Evolutionary conservation across 2,329 filamentous ascomycete genomes (phyloP), one percentile per base, ranked within the genome.

Genomic region (Arthroderma sp.): DNA sequence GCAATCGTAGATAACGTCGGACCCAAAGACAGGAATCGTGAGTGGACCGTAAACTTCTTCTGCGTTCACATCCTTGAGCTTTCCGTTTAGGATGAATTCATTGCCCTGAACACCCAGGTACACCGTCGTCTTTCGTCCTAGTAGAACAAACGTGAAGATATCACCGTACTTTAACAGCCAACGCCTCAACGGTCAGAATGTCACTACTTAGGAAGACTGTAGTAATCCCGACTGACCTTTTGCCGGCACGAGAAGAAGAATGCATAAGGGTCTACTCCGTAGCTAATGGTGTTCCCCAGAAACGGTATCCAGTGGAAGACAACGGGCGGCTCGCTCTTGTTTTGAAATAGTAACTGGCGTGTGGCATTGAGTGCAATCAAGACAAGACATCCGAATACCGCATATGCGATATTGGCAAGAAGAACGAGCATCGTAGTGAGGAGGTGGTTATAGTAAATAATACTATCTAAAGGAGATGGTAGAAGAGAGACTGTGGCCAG

Each of bases 41-140:
- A 95, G 78, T 55, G 87, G 85, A 58, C 81, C 83, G 73, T 95
- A 95, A 63, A 95, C 85, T 67, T 95, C 89, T 74, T 95, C 90
- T 23, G 90, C 90, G 69, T 86, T 90, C 66, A 95, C 85, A 67
- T 95, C 89, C 75, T 87, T 88, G 66, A 89, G 79, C 76, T 94
- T 95, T 66, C 88, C 90, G 70, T 95, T 95, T 63, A 95, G 79
- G 64, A 95, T 91, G 70, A 95, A 95, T 63, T 95, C 88, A 72
- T 94, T 95, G 63, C 90, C 90, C 61, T 84, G 79, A 9, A 85
- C 82, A 37, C 90, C 89, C 59, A 95, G 76, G 64, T 85, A 91
- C 37, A 94, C 89, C 2, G 90, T 95, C 54, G 87, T 93, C 74
- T 88, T 91, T 76, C 85, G 87, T 65, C 90, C 90, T 54, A 95